Base-by-base conservation (phyloP, 768 basidiomycete species). In the Mycena leptocephala region DNA sequence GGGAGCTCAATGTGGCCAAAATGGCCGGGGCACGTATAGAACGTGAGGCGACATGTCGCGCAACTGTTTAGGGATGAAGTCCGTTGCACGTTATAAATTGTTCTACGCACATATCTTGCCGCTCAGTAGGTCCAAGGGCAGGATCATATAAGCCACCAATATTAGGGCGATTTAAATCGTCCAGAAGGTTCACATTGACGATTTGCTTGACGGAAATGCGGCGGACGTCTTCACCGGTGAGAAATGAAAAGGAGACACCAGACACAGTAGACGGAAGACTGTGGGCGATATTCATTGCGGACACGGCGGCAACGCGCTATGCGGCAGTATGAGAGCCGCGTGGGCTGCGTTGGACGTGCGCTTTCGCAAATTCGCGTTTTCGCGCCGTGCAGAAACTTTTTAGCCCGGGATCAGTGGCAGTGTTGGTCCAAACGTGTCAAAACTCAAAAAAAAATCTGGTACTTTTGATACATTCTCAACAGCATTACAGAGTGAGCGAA, bases 161-260 rank as follows among this genome's bases (percentile, higher is more conserved):
- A 80, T 96, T 99, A 3, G 98, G 98, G 79, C 95, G 88, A 83
- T 97, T 97, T 43, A 99, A 87, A 83, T 98, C 96, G 87, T 99
- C 97, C 78, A 99, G 91, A 51, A 99, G 92, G 74, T 95, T 90
- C 3, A 97, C 95, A 84, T 99, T 99, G 67, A 96, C 91, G 77
- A 99, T 95, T 87, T 98, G 96, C 87, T 98, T 97, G 82, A 99
- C 98, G n/a, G 97, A 98, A 82, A 99, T 96, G 72, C 95, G 92
- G 56, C 95, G 92, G 81, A 99, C 90, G 84, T 99, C 97, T 79
- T 95, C 90, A 18, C 96, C 88, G 20, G 95, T 92, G 65, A 99
- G 92, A 84, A 97, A 98, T 1, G 97, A 97, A 85, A 99, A 99
- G 11, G 97, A 96, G 74, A 99, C 86, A 76, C 95, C 94, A 69